Conservation (phyloP, 306 rosid genomes). For the Citrullus colocynthis region DNA sequence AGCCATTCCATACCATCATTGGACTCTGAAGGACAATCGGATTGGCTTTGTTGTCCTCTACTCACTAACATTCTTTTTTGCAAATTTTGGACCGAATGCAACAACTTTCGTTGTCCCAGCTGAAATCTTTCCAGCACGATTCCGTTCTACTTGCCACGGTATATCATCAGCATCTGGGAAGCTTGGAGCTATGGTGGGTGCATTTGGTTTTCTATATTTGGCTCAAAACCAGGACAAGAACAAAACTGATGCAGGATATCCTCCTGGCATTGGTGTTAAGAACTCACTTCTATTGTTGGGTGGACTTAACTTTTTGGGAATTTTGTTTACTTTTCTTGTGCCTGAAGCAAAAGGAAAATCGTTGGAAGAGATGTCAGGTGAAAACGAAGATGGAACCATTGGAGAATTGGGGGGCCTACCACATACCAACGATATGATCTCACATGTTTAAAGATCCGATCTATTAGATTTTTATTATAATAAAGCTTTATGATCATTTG, state of each 20-base stretch:
- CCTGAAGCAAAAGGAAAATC: slow-evolving; percentile 68
- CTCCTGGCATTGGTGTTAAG: slow-evolving; percentile 57
- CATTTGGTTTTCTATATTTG: slow-evolving; percentile 65
- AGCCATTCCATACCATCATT: slow-evolving; percentile 62
- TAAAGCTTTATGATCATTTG: not conserved
- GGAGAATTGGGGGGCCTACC: not conserved
- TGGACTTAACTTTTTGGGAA: slow-evolving; percentile 38
- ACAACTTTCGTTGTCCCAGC: slow-evolving; percentile 77
- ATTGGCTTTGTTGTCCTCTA: slow-evolving; percentile 51
- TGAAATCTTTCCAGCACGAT: slow-evolving; percentile 65
- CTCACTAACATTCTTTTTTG: slow-evolving; percentile 59
- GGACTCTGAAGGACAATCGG: slow-evolving; percentile 39
- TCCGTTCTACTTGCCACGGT: slow-evolving; percentile 72
- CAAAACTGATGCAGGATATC: slow-evolving; percentile 62
- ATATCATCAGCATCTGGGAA: slow-evolving; percentile 62
- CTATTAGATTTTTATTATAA: not conserved
- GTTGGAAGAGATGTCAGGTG: slow-evolving; percentile 67
- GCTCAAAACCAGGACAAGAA: slow-evolving; percentile 45
- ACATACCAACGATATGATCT: not conserved
- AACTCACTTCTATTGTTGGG: slow-evolving; percentile 41
- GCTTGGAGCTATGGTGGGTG: slow-evolving; percentile 67
- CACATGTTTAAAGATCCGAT: not conserved
- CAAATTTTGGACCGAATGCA: slow-evolving; percentile 72
- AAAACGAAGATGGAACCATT: slow-evolving; percentile 31
- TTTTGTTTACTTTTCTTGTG: slow-evolving; percentile 50